Conservation (phyloP, 148 eudicot species). For the Silene latifolia region DNA sequence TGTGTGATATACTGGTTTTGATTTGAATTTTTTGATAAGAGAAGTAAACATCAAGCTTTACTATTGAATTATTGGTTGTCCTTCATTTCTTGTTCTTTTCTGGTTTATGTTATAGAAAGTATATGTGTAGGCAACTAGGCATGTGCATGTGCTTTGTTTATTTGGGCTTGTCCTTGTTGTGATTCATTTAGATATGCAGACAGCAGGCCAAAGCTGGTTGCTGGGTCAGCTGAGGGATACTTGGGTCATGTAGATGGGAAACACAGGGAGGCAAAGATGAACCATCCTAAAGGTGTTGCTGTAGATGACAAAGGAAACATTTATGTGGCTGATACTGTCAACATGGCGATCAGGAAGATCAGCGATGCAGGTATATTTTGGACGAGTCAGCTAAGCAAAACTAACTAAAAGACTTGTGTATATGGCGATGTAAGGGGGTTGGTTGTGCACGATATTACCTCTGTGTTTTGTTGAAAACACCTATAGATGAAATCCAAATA, state of each 20-base stretch:
- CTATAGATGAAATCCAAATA: too few species aligned
- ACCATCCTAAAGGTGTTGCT: conserved; percentile 85
- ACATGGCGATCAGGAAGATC: conserved; percentile 92
- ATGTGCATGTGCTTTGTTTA: conserved; percentile 26
- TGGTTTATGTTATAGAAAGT: not conserved
- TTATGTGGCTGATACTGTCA: conserved; percentile 87
- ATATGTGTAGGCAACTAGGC: conserved; percentile 21
- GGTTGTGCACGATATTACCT: too few species aligned
- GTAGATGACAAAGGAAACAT: conserved; percentile 92
- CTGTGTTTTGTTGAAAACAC: too few species aligned
- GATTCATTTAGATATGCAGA: conserved; percentile 46
- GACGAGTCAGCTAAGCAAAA: not conserved
- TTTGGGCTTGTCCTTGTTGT: conserved; percentile 20
- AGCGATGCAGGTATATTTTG: conserved; percentile 63
- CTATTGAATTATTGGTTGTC: conserved; percentile 5
- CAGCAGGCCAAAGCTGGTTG: conserved; percentile 78
- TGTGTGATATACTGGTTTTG: conserved; percentile 1
- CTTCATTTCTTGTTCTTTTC: not conserved
- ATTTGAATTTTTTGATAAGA: not conserved
- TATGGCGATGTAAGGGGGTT: too few species aligned
- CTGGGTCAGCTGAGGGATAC: conserved; percentile 95
- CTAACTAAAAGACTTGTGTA: not conserved
- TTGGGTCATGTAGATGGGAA: conserved; percentile 93
- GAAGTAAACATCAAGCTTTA: too few species aligned
- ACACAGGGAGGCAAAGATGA: conserved; percentile 78